Evolutionary conservation across 768 basidiomycete genomes (phyloP), one percentile per base, ranked within the genome.

Genomic region (Russula lepida): DNA sequence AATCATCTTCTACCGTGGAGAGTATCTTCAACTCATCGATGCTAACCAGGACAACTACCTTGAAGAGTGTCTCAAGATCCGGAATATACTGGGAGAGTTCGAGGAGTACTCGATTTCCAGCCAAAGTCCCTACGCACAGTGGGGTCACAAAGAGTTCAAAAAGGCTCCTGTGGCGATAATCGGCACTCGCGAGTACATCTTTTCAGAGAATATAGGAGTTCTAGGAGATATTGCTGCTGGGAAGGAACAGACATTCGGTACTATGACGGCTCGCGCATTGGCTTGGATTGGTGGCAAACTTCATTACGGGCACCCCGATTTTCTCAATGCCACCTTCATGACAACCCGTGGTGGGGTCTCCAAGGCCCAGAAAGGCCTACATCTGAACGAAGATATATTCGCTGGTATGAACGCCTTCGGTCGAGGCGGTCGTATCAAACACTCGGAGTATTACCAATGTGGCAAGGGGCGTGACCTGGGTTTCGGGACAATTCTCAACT

Each of bases 31-130:
- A 75, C 88, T 99, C 68, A 98, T 99, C 75, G 97, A 99, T 67
- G 97, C 97, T 68, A 99, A 99, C 72, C 97, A 99, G 77, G 97
- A 99, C 78, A 99, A 98, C 77, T 99, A 99, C 70, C 78, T 99
- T 69, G 97, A 99, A 72, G 97, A 99, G 71, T 99, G 97, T 74
- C 75, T 99, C 71, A 99, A 99, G 81, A 99, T 99, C 68, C 86
- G 97, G 37, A 99, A 95, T 71, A 84, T 99, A 54, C 81, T 99
- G 51, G 95, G 92, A 67, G 97, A 98, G 74, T 99, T 99, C 66
- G 97, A 99, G 71, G 91, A 98, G 70, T 95, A 90, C 71, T 83
- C 84, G 11, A 80, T 91, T 53, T 93, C 93, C 6, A 87, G 85
- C 67, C 91, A 95, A 77, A 93, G 89, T 70, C 97, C 97, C 11